These are phyloP conservation scores for Oryza glaberrima DNA, from an alignment of 176 grass and related monocot species.

Conservation along the genomic window DNA sequence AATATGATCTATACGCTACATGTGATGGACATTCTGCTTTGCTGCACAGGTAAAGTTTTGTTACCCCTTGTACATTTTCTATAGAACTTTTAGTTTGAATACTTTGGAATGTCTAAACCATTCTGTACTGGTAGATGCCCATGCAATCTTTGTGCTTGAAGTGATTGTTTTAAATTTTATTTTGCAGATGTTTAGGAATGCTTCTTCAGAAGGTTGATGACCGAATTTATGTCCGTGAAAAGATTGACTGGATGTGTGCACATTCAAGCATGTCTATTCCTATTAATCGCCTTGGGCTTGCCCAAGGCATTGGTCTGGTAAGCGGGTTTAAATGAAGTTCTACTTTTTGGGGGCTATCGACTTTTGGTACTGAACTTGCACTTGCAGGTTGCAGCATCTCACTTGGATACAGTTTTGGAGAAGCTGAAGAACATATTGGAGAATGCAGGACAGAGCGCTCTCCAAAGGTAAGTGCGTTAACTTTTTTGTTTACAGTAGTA, in stretches of 20 bases:
- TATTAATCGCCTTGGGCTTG: conserved; percentile 93
- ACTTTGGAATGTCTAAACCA: background rate
- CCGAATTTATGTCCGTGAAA: conserved; percentile 78
- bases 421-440: conserved; percentile 90
- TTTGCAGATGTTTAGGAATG: conserved; percentile 88
- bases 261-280: conserved; percentile 89
- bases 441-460: conserved; percentile 67
- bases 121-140: conserved; percentile 5
- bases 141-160: conserved; percentile 12
- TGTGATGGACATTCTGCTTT: conserved; percentile 83
- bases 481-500: conserved; percentile 20
- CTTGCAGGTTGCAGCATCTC: conserved; percentile 91
- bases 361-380: conserved; percentile 38
- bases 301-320: conserved; percentile 98
- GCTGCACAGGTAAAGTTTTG: conserved; percentile 72
- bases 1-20: conserved; percentile 84
- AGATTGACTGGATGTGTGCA: conserved; percentile 97
- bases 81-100: conserved; percentile 16
- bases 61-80: conserved; percentile 19
- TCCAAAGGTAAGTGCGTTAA: conserved; percentile 66
- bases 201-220: conserved; percentile 99
- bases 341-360: conserved; percentile 13
- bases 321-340: conserved; percentile 33
- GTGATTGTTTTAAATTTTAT: background rate
- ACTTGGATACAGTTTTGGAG: conserved; percentile 98